Evolutionary conservation across 2,329 filamentous ascomycete genomes (phyloP).

Genomic region (Neonectria neomacrospora): DNA sequence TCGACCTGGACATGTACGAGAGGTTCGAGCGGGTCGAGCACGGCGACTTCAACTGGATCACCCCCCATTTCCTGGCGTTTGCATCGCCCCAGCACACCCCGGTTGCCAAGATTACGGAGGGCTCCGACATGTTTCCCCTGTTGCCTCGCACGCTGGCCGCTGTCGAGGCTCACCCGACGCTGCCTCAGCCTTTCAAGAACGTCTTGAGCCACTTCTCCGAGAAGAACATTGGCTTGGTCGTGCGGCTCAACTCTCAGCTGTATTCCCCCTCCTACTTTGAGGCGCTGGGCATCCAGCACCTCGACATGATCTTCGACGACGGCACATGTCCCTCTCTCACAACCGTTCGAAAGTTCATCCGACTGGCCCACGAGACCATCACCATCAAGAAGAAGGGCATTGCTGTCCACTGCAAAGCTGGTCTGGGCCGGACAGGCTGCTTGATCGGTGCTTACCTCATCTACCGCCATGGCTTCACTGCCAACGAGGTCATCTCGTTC

Average conservation of each 20-base stretch:
- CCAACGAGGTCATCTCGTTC: slow-evolving; percentile 95
- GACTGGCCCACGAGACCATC: slow-evolving; percentile 93
- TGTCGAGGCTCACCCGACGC: slow-evolving; percentile 73
- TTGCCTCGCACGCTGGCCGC: slow-evolving; percentile 82
- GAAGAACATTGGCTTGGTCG: slow-evolving; percentile 90
- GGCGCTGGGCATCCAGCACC: slow-evolving; percentile 90
- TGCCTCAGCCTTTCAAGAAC: slow-evolving; percentile 94
- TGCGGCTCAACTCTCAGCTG: slow-evolving; percentile 92
- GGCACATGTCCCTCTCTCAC: slow-evolving; percentile 91
- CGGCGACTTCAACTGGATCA: slow-evolving; percentile 99
- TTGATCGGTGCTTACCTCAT: slow-evolving; percentile 98
- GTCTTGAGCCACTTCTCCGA: slow-evolving; percentile 90
- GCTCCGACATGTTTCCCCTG: slow-evolving; percentile 77
- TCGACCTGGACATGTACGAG: slow-evolving; percentile 97
- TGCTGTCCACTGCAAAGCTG: slow-evolving; percentile 98
- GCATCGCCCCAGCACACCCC: slow-evolving; percentile 91
- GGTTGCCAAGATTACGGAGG: slow-evolving; percentile 75
- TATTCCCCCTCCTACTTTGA: slow-evolving; percentile 99
- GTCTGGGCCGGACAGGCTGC: slow-evolving; percentile 93
- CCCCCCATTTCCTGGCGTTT: slow-evolving; percentile 93
- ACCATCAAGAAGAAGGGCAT: slow-evolving; percentile 91
- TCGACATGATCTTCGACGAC: slow-evolving; percentile 99
- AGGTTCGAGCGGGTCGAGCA: slow-evolving; percentile 95
- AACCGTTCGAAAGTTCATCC: slow-evolving; percentile 94
- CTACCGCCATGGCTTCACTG: slow-evolving; percentile 96